Evolutionary conservation across 129 eudicot species (phyloP).

Genomic region (Glebionis coronaria): DNA sequence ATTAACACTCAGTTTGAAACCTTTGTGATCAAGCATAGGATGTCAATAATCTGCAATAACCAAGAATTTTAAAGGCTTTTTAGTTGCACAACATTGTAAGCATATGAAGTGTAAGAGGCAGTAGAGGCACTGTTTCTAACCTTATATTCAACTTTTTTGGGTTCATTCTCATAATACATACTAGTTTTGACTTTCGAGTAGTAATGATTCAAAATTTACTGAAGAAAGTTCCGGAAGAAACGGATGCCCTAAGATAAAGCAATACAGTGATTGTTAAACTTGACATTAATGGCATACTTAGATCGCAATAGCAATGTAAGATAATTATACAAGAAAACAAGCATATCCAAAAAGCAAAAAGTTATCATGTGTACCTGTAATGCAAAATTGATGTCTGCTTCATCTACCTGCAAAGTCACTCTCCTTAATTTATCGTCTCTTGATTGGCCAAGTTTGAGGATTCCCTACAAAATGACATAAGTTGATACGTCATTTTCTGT

Average conservation of each 20-base stretch:
- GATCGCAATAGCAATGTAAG: neutral
- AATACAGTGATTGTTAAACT: neutral
- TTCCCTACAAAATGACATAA: slow-evolving; percentile 52
- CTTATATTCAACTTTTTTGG: slow-evolving; percentile 14
- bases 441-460: slow-evolving; percentile 73
- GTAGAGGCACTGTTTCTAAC: slow-evolving; percentile 22
- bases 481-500: neutral
- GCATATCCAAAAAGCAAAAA: neutral
- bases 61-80: neutral
- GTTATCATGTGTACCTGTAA: slow-evolving; percentile 54
- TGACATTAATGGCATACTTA: neutral
- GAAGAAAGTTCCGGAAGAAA: slow-evolving; percentile 71
- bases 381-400: slow-evolving; percentile 82
- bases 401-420: slow-evolving; percentile 72
- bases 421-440: slow-evolving; percentile 77
- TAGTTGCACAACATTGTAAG: neutral
- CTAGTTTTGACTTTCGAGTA: too few relatives aligned
- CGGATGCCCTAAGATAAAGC: slow-evolving; percentile 58
- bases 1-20: slow-evolving; percentile 11
- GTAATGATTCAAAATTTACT: slow-evolving; percentile 16
- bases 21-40: neutral
- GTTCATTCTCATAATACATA: too few relatives aligned
- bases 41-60: slow-evolving; percentile 12
- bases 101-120: neutral
- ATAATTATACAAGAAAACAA: neutral